Evolutionary conservation across 805 yeast species (phyloP).

Genomic region (Candida khao-thaluensis): DNA sequence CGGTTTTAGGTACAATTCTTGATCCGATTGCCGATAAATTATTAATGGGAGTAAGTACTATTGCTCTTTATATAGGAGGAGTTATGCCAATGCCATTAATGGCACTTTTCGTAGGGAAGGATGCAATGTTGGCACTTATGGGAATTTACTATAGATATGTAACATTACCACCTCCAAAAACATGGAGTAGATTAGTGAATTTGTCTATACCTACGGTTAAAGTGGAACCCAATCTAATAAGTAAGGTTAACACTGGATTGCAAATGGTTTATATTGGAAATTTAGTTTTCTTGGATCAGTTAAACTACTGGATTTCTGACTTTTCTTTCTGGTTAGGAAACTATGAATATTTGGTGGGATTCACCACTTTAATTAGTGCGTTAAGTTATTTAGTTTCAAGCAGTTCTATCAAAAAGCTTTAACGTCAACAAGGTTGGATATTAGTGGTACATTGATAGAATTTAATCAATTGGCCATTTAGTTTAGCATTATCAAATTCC

Average conservation of each 20-base stretch:
- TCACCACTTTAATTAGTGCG: constrained; percentile 78
- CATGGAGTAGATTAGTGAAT: constrained; percentile 72
- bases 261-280: constrained; percentile 86
- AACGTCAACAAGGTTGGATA: constrained; percentile 38
- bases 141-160: constrained; percentile 71
- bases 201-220: constrained; percentile 77
- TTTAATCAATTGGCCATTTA: constrained; percentile 6
- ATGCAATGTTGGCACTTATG: constrained; percentile 65
- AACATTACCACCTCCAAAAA: constrained; percentile 74
- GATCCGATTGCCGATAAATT: constrained; percentile 96
- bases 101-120: constrained; percentile 77
- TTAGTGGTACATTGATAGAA: constrained; percentile 2
- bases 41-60: constrained; percentile 82
- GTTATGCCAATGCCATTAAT: constrained; percentile 70
- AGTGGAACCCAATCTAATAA: constrained; percentile 81
- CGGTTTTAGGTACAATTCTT: constrained; percentile 83
- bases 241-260: constrained; percentile 85
- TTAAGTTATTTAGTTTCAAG: constrained; percentile 69
- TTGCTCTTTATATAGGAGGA: constrained; percentile 65
- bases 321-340: constrained; percentile 22
- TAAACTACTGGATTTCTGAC: constrained; percentile 19
- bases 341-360: constrained; percentile 20
- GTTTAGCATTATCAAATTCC: neutral
- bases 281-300: constrained; percentile 27
- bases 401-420: constrained; percentile 49